Conservation (phyloP, 2,329 filamentous ascomycete species). For the Fusarium sp. region DNA sequence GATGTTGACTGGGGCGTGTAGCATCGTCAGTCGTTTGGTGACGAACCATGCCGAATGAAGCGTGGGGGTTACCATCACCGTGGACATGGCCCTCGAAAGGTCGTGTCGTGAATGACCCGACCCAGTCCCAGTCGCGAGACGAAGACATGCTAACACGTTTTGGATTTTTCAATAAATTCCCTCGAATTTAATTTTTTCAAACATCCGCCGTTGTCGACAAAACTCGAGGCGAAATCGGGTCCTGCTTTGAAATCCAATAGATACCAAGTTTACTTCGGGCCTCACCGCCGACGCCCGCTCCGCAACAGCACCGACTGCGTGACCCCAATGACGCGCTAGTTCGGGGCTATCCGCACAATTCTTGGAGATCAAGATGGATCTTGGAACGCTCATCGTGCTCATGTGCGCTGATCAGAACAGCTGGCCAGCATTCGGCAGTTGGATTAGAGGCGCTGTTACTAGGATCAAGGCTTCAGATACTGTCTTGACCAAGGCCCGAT, state of each 20-base stretch:
- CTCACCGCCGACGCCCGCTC: constrained; percentile 24
- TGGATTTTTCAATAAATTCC: neutral
- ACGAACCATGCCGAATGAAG: neutral
- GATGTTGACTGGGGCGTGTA: neutral
- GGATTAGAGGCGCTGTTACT: neutral
- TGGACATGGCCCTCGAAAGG: neutral
- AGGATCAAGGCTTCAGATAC: neutral
- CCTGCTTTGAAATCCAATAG: neutral
- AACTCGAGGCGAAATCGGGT: neutral
- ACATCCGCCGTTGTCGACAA: constrained; percentile 10
- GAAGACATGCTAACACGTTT: neutral
- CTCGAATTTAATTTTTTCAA: neutral
- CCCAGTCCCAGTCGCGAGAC: neutral
- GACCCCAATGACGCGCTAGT: constrained; percentile 32
- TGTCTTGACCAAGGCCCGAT: neutral
- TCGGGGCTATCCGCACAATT: constrained; percentile 8
- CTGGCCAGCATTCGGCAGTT: neutral
- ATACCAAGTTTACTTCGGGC: constrained; percentile 1
- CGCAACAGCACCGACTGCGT: constrained; percentile 7
- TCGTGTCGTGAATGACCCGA: neutral
- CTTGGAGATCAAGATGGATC: neutral
- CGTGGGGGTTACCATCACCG: neutral
- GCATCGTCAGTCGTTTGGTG: neutral
- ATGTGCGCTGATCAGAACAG: neutral
- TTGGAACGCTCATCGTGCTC: neutral